Percentiles rank a stretch among this genome's conserved stretches.
Evolutionary conservation across 495 filamentous ascomycete species (phyloP).

Genomic region (Daldinia decipiens): DNA sequence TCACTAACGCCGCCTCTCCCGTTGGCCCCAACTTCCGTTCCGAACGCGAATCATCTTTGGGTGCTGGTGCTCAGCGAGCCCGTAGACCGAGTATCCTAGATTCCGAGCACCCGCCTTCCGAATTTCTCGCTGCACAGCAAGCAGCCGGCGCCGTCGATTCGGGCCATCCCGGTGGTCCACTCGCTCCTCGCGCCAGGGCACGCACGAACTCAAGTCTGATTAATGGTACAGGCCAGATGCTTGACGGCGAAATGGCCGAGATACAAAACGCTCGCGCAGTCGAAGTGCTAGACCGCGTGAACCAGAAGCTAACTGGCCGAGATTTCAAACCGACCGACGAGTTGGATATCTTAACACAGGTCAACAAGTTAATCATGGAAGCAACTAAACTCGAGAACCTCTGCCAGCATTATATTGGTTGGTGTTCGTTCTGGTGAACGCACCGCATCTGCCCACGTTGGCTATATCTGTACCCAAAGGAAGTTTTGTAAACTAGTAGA

Average conservation of each 20-base stretch:
- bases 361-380: conserved; percentile 92
- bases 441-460: neutral
- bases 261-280: conserved; percentile 92
- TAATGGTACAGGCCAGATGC: conserved; percentile 48
- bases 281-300: conserved; percentile 89
- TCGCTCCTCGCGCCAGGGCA: conserved; percentile 61
- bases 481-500: neutral
- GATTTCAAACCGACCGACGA: conserved; percentile 78
- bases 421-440: conserved; percentile 88
- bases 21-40: conserved; percentile 79
- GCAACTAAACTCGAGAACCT: conserved; percentile 97
- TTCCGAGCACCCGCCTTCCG: conserved; percentile 63
- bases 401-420: conserved; percentile 98
- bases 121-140: conserved; percentile 58
- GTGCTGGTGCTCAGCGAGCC: conserved; percentile 53
- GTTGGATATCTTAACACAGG: conserved; percentile 85
- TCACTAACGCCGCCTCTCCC: conserved; percentile 86
- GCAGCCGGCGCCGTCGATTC: conserved; percentile 49
- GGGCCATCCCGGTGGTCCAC: conserved; percentile 59
- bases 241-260: conserved; percentile 66
- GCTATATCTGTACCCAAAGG: neutral
- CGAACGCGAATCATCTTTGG: conserved; percentile 68
- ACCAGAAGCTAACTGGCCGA: conserved; percentile 88
- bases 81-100: conserved; percentile 79
- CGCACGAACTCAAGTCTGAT: conserved; percentile 63